Evolutionary conservation across 768 basidiomycete genomes (phyloP), one percentile per base, ranked within the genome.

Genomic region (Amanita pallidorosea): DNA sequence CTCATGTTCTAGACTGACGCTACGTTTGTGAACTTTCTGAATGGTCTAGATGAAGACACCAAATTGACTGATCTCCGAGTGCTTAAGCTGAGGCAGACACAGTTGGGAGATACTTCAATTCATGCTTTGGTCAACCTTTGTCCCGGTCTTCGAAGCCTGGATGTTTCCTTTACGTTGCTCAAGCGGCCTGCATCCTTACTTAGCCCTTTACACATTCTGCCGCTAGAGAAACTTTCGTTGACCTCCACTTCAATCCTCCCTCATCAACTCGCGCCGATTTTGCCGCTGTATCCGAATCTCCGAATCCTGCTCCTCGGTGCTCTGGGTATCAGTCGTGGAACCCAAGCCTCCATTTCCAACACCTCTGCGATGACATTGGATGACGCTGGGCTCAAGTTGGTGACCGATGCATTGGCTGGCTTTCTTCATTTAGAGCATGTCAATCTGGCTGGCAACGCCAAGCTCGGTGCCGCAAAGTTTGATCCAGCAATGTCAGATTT

Each of bases 361-460:
- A 65, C 70, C 9, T 66, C 73, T 8, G 69, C 71, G 7, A 72
- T 80, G 70, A 81, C 76, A 2, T 66, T 86, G 67, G 78, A 69
- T 13, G 80, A 84, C 61, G 60, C 66, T 7, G 63, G 61, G 0
- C 70, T 85, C 27, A 53, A 49, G 6, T 61, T 61, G 17, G 63
- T 85, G 37, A 75, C 77, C 5, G 63, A 65, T 4, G 52, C 65
- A 17, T 57, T 83, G 35, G 62, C 60, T 18, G 45, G 53, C 0
- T 71, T 65, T 53, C 37, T 55, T 9, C 53, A 60, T 20, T 63
- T 87, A 22, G 75, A 80, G 49, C 71, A 67, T 53, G 51, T 87
- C 45, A 85, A 65, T 58, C 65, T 87, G 7, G 82, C 81, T 6
- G 79, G 79, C 6, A 87, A 86, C 57, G 68, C 70, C 5, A 83